phyloP scores from a whole-genome alignment of 805 yeast genomes.

The Cyberlindnera americana region DNA sequence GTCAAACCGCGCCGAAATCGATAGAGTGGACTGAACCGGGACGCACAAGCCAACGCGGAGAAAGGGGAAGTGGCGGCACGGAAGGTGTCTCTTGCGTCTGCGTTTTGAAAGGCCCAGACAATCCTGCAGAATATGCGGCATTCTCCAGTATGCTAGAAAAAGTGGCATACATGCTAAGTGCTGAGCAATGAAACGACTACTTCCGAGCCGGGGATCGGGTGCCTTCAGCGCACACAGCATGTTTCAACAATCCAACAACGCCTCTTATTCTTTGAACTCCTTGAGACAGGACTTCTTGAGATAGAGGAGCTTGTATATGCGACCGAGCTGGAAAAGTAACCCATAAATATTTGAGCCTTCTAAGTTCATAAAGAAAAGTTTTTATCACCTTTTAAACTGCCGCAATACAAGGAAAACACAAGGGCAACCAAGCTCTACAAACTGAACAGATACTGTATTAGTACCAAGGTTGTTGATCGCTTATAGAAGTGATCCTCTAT shows the following conservation, averaged over 20 bases:
- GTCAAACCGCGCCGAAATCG: conserved; percentile 1
- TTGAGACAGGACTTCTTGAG: too few species aligned
- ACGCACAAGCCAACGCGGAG: neutral
- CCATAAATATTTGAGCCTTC: too few species aligned
- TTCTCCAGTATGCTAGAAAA: neutral
- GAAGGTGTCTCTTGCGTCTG: conserved; percentile 1
- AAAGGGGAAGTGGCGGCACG: conserved; percentile 4
- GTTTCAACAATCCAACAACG: neutral
- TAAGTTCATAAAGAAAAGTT: too few species aligned
- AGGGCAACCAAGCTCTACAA: too few species aligned
- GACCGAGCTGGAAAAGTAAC: too few species aligned
- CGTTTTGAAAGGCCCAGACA: conserved; percentile 1
- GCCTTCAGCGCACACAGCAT: neutral
- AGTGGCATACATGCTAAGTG: neutral
- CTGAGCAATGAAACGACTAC: conserved; percentile 1
- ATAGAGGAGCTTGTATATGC: too few species aligned
- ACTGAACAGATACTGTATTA: too few species aligned
- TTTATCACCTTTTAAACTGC: too few species aligned
- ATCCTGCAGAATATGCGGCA: neutral
- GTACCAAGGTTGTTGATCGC: too few species aligned
- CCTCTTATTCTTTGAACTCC: too few species aligned
- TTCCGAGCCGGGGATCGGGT: neutral
- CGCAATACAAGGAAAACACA: too few species aligned
- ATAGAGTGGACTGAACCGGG: neutral
- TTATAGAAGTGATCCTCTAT: too few species aligned